These are phyloP conservation scores for Ustilaginoidea virens DNA, from an alignment of 2,329 filamentous ascomycete species.

Conservation along the genomic window DNA sequence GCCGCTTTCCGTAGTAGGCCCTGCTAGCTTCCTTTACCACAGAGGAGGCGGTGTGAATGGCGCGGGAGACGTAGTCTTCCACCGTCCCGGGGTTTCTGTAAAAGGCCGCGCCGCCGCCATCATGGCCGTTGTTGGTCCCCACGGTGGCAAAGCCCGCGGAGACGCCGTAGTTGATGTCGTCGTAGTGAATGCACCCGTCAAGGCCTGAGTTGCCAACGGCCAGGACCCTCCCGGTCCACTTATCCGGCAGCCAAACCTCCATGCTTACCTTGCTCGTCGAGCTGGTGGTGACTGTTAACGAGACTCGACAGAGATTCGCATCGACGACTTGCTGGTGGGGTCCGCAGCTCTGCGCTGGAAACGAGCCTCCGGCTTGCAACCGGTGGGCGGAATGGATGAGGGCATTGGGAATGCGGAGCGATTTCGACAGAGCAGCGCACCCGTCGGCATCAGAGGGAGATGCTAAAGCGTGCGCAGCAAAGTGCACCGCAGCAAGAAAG, in stretches of 20 bases:
- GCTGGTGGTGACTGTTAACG: constrained; percentile 11
- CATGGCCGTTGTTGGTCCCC: constrained; percentile 35
- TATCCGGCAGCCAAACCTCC: constrained; percentile 31
- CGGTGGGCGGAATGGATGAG: neutral
- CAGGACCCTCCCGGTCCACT: constrained; percentile 28
- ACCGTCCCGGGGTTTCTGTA: constrained; percentile 20
- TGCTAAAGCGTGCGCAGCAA: too few species aligned
- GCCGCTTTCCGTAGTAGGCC: constrained; percentile 26
- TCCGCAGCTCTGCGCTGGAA: constrained; percentile 3
- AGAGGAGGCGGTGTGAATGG: constrained; percentile 30
- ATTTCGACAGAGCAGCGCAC: neutral
- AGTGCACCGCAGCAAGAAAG: too few species aligned
- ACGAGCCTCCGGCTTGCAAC: neutral
- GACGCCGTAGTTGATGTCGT: constrained; percentile 28
- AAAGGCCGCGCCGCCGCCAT: constrained; percentile 20
- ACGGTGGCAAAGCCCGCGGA: constrained; percentile 28
- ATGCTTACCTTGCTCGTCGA: constrained; percentile 25
- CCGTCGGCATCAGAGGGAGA: neutral
- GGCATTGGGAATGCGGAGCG: neutral
- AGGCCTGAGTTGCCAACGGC: constrained; percentile 33
- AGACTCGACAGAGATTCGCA: constrained; percentile 5
- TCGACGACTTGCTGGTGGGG: constrained; percentile 6
- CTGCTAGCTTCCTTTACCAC: constrained; percentile 30
- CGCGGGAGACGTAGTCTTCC: constrained; percentile 19
- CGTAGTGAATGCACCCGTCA: constrained; percentile 31